Evolutionary conservation across 306 rosid species (phyloP).

Genomic region (Sicyos edulis): DNA sequence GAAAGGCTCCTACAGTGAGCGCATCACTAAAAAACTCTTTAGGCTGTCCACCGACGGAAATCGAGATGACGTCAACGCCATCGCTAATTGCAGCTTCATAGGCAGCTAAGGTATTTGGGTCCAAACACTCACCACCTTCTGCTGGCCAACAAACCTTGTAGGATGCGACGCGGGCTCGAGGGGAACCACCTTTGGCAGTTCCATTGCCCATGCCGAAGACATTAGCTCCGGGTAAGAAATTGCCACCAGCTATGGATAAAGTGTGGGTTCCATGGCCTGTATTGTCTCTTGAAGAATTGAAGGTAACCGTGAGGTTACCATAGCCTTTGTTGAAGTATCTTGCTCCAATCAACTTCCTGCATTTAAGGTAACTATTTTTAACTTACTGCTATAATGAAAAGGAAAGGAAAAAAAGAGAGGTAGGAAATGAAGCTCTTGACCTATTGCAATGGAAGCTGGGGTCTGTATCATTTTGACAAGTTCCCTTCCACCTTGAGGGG

Average conservation of each 20-base stretch:
- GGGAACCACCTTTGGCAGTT: conserved; percentile 68
- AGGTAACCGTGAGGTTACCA: neutral
- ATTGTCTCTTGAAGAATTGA: conserved; percentile 7
- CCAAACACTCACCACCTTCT: conserved; percentile 42
- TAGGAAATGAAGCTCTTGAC: conserved; percentile 15
- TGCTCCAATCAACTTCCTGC: conserved; percentile 20
- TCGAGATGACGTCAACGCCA: conserved; percentile 62
- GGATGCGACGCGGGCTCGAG: conserved; percentile 59
- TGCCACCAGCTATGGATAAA: conserved; percentile 20
- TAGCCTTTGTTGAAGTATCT: conserved; percentile 17
- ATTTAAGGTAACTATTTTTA: neutral
- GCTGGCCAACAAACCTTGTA: conserved; percentile 86
- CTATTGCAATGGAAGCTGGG: conserved; percentile 45
- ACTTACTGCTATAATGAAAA: neutral
- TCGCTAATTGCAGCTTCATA: conserved; percentile 77
- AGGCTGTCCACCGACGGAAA: conserved; percentile 56
- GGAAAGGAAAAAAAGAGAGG: neutral
- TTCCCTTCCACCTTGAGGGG: conserved; percentile 63
- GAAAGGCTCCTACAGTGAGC: conserved; percentile 53
- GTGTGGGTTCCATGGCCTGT: conserved; percentile 20
- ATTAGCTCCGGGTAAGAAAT: conserved; percentile 6
- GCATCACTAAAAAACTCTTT: conserved; percentile 40
- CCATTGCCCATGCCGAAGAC: conserved; percentile 56
- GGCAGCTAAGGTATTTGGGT: conserved; percentile 67
- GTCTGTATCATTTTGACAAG: conserved; percentile 35